Evolutionary conservation across 805 yeast species (phyloP).

Genomic region (Candida xyloterini): DNA sequence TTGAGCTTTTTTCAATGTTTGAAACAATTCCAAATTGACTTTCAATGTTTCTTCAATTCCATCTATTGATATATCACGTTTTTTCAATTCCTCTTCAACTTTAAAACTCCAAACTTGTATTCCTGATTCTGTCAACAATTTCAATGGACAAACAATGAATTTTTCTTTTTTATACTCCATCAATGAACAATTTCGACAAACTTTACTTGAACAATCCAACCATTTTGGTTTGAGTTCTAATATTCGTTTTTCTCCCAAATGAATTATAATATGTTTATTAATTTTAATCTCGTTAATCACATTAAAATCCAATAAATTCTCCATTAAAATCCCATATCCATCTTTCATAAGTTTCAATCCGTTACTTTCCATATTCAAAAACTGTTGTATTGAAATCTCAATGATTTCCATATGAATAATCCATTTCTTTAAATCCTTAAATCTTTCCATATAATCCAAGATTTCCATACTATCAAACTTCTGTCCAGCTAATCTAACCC

Average conservation of each 20-base stretch:
- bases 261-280: constrained; percentile 28
- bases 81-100: constrained; percentile 12
- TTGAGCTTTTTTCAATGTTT: constrained; percentile 33
- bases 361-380: neutral
- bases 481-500: constrained; percentile 35
- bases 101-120: constrained; percentile 37
- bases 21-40: constrained; percentile 8
- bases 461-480: constrained; percentile 40
- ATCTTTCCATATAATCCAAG: constrained; percentile 35
- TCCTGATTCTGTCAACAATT: constrained; percentile 33
- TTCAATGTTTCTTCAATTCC: constrained; percentile 4
- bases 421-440: constrained; percentile 13
- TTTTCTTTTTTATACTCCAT: constrained; percentile 30
- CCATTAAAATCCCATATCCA: constrained; percentile 27
- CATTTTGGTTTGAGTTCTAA: constrained; percentile 55
- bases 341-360: constrained; percentile 13
- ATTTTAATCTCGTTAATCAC: constrained; percentile 11
- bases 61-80: neutral
- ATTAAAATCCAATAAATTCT: constrained; percentile 17
- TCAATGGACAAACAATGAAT: constrained; percentile 41
- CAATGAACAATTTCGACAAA: constrained; percentile 47
- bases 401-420: constrained; percentile 21
- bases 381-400: constrained; percentile 1
- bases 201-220: constrained; percentile 36
- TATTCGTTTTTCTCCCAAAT: constrained; percentile 9